These are phyloP conservation scores for Boeremia lycopersici DNA, from an alignment of 2,329 filamentous ascomycete genomes.

Conservation along the genomic window DNA sequence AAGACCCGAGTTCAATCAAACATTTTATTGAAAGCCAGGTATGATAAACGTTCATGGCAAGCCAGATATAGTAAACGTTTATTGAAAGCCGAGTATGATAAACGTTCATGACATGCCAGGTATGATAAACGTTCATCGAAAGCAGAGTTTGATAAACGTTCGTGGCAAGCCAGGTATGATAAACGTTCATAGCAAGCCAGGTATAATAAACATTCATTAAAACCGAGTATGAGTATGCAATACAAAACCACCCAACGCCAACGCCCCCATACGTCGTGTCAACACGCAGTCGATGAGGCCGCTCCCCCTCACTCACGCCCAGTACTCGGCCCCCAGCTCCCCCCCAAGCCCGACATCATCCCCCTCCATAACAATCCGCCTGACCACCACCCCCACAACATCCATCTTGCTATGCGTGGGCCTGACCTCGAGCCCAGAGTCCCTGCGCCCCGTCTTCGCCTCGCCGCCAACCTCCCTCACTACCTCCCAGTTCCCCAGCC, in stretches of 20 bases:
- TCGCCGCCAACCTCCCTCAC: conserved; percentile 39
- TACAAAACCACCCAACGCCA: neutral
- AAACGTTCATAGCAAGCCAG: too few species aligned
- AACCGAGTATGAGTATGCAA: neutral
- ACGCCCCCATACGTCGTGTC: neutral
- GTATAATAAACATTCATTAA: too few species aligned
- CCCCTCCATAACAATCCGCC: conserved; percentile 35
- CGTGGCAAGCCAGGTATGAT: too few species aligned
- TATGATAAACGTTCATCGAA: too few species aligned
- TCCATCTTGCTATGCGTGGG: conserved; percentile 43
- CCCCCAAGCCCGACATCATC: conserved; percentile 39
- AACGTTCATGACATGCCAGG: too few species aligned
- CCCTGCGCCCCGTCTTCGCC: conserved; percentile 35
- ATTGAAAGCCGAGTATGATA: too few species aligned
- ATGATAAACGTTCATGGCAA: too few species aligned
- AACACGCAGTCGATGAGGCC: neutral
- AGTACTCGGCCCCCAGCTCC: conserved; percentile 39
- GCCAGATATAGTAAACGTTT: too few species aligned
- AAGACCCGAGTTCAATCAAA: neutral
- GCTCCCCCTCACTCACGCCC: conserved; percentile 22
- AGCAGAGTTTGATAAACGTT: too few species aligned
- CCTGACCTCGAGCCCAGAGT: conserved; percentile 37
- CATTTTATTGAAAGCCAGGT: neutral
- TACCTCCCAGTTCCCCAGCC: conserved; percentile 40
- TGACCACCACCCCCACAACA: conserved; percentile 42